Base-by-base conservation (phyloP, 768 basidiomycete species). In the Stropharia rugosoannulata region DNA sequence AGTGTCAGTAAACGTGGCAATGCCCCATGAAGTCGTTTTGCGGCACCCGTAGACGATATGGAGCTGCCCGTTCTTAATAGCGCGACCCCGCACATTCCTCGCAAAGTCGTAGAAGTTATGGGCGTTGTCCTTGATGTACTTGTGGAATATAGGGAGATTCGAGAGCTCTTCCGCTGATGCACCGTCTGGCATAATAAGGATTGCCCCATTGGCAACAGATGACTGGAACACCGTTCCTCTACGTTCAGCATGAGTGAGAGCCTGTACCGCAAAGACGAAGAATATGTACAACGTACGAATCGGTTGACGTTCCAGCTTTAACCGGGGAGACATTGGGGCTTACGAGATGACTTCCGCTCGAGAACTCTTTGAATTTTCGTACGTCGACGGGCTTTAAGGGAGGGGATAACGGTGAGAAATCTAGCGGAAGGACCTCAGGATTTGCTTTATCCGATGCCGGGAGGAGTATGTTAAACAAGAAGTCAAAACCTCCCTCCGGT, bases 401-500 rank as follows among this genome's bases (percentile, higher is more conserved):
- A 1, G 54, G 54, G 11, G 48, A 18, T 10, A 59, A 40, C 9
- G 55, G 56, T 16, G 16, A 13, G 51, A 56, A 61, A 4, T 48
- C 48, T 29, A 51, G 65, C 0, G 74, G 75, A 5, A 75, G 56
- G 2, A 53, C 59, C 3, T 12, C 29, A 15, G 72, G 44, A 42
- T 59, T 59, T 18, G 55, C 43, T 4, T 49, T 54, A 63, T 71
- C 49, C 18, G 54, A 51, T 9, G 43, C 38, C 18, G 71, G 60
- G 1, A 66, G 49, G 38, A 67, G 68, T 27, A 76, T 64, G 51
- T 61, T 61, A 27, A 61, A 61, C 4, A 61, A 40, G 35, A 55
- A 62, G 69, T 70, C 58, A 27, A 75, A 76, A 7, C 55, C 59
- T 19, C 74, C 74, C 16, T 62, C 58, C 29, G 64, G 62, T 12